Evolutionary conservation across 1,284 basidiomycete genomes (phyloP).

Genomic region (Ganoderma multipileum): DNA sequence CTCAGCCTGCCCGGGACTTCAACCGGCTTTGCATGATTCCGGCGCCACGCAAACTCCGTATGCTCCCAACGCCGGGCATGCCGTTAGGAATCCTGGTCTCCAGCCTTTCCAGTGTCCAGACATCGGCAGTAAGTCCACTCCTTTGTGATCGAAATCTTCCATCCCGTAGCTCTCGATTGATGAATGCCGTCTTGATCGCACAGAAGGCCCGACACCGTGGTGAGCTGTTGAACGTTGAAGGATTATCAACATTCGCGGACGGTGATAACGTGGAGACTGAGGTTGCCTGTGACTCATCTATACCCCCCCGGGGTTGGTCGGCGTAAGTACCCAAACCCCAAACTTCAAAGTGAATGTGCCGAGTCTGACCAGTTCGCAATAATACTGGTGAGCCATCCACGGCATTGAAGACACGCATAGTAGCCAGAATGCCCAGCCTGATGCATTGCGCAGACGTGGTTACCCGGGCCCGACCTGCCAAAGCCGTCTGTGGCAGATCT

Average conservation of each 20-base stretch:
- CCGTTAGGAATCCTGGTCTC: no score
- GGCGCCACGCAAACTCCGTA: no score
- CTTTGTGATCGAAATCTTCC: no score
- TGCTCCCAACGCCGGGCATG: no score
- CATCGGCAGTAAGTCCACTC: no score
- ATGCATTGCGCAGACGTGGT: neutral
- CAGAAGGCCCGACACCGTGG: neutral
- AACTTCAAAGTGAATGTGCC: neutral
- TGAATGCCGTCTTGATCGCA: neutral
- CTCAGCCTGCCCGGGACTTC: no score
- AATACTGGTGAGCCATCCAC: neutral
- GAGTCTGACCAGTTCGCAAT: neutral
- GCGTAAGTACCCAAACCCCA: neutral
- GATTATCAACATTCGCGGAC: neutral
- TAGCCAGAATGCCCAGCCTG: neutral
- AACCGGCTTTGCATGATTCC: no score
- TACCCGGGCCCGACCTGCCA: neutral
- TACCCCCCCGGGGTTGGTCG: neutral
- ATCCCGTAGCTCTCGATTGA: no score
- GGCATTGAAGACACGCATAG: neutral
- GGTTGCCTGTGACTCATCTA: neutral
- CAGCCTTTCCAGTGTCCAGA: no score
- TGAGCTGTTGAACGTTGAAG: neutral
- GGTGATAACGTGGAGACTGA: neutral
- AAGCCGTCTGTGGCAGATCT: neutral